phyloP scores from a whole-genome alignment of 129 eudicot genomes.

The Pittosporum tobira region DNA sequence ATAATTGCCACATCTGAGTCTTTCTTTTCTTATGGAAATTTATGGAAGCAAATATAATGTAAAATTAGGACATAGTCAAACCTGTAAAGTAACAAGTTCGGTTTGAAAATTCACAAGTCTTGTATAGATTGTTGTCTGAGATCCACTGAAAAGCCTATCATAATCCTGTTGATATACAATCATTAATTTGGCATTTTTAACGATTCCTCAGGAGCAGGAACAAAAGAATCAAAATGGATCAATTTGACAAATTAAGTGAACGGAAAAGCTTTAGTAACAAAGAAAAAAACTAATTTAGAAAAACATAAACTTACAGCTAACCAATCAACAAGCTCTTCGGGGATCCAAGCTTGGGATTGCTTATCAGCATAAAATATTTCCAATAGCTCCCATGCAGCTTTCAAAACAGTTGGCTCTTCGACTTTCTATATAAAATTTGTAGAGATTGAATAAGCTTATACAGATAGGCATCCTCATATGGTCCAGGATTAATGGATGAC shows the following conservation, averaged over 20 bases:
- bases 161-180: slow-evolving; percentile 50
- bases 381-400: slow-evolving; percentile 97
- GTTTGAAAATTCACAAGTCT: slow-evolving; percentile 68
- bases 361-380: slow-evolving; percentile 88
- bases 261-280: too few relatives aligned
- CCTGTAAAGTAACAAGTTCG: slow-evolving; percentile 64
- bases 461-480: neutral
- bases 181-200: slow-evolving; percentile 1
- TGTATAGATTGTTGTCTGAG: slow-evolving; percentile 52
- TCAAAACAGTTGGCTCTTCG: slow-evolving; percentile 64
- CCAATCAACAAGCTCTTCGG: slow-evolving; percentile 91
- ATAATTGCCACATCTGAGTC: neutral
- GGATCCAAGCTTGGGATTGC: slow-evolving; percentile 72
- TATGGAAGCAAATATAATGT: slow-evolving; percentile 8
- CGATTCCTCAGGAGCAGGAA: slow-evolving; percentile 5
- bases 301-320: slow-evolving; percentile 51
- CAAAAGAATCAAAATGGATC: neutral
- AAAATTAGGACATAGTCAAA: slow-evolving; percentile 7
- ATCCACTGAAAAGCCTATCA: slow-evolving; percentile 53
- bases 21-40: neutral
- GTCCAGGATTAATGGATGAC: neutral
- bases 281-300: too few relatives aligned
- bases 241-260: neutral
- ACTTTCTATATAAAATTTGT: slow-evolving; percentile 30
- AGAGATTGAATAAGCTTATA: slow-evolving; percentile 4